Base-by-base conservation (phyloP, 148 eudicot species). In the Silene uniflora region DNA sequence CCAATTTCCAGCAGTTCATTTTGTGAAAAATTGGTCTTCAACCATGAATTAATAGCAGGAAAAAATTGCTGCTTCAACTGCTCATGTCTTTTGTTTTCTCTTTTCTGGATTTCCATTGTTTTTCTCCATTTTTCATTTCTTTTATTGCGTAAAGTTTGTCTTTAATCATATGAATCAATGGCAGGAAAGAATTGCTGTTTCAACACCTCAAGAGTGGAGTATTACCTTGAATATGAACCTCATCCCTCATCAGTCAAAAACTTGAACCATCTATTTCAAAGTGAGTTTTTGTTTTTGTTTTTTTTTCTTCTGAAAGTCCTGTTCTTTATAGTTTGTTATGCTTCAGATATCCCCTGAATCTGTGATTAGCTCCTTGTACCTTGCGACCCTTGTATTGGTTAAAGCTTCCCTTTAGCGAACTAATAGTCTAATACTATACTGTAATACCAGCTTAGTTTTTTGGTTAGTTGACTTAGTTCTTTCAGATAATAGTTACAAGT, bases 151-250 rank as follows among this genome's bases (percentile, higher is more conserved):
- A 19, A 27, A 4, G 7, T 69, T 29, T 56, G 55, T 52, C 6
- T 32, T 63, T 32, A 66, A n/a, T 32, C 19, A 8, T 71, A 32
- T 52, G 42, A 17, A 13, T 9, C 52, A 62, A 62, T 80, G 84
- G 85, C 97, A 95, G 99, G 97, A 73, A 70, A 78, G 16, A 95
- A 92, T 76, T 95, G 97, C 83, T 95, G 99, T 87, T 86, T 92
- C 68, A 95, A 95, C 72, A 80, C 76, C 83, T 90, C 97, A 60
- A 85, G 91, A 75, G 80, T 92, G 39, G 91, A 90, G 63, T 86
- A 79, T 78, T 95, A 86, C 86, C 89, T 95, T 68, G 92, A 88
- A 68, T 87, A 85, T 68, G 91, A 90, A 86, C 99, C 99, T 67
- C 97, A 95, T 78, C 96, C 99, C 39, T 83, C 99, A 69, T 95